These are phyloP conservation scores for Fraxinus albicans DNA, from an alignment of 305 asterid genomes.

Conservation along the genomic window DNA sequence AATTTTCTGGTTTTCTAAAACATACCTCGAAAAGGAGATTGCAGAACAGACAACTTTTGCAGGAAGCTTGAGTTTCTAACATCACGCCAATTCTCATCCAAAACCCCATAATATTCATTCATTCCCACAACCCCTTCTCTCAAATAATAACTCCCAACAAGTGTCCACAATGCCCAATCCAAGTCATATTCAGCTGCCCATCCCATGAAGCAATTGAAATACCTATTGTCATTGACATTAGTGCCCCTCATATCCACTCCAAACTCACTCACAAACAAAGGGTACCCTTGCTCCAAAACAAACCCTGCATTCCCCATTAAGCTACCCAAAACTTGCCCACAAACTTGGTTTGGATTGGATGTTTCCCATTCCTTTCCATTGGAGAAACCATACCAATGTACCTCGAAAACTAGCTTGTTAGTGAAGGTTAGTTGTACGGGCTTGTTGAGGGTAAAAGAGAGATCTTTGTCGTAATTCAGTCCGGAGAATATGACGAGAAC, in stretches of 20 bases:
- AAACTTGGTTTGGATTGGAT: slow-evolving; percentile 73
- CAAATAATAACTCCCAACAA: slow-evolving; percentile 73
- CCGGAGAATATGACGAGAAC: slow-evolving; percentile 77
- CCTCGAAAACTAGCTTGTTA: slow-evolving; percentile 66
- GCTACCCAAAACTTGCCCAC: slow-evolving; percentile 52
- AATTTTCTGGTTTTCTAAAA: background rate
- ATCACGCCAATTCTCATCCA: slow-evolving; percentile 73
- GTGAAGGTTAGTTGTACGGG: slow-evolving; percentile 55
- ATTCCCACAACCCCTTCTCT: slow-evolving; percentile 65
- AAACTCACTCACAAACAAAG: slow-evolving; percentile 83
- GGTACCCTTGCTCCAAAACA: slow-evolving; percentile 77
- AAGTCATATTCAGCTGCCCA: slow-evolving; percentile 85
- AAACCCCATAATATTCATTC: slow-evolving; percentile 76
- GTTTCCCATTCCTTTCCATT: slow-evolving; percentile 65
- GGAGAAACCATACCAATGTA: slow-evolving; percentile 85
- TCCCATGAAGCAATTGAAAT: slow-evolving; percentile 77
- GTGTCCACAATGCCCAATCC: slow-evolving; percentile 93
- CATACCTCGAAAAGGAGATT: slow-evolving; percentile 73
- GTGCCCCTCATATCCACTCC: slow-evolving; percentile 80
- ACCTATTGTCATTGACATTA: slow-evolving; percentile 84
- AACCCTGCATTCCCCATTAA: slow-evolving; percentile 50
- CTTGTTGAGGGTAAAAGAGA: slow-evolving; percentile 50
- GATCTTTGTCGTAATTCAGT: slow-evolving; percentile 61
- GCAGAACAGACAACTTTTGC: slow-evolving; percentile 61
- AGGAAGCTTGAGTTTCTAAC: slow-evolving; percentile 62